These are phyloP conservation scores for Tricholoma terreum DNA, from an alignment of 768 basidiomycete species.

Conservation along the genomic window DNA sequence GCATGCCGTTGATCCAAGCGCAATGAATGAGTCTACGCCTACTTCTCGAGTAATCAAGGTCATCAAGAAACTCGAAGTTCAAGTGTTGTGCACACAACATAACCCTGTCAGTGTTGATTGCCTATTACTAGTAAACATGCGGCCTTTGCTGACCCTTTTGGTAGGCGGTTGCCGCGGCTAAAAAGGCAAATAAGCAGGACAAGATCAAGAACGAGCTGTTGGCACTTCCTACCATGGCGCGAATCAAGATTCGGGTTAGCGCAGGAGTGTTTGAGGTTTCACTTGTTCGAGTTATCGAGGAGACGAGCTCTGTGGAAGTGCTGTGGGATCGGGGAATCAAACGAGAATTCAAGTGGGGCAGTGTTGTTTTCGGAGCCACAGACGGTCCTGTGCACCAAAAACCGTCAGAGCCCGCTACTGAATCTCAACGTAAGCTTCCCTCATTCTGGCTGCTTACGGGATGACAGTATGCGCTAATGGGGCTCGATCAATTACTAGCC, in stretches of 20 bases:
- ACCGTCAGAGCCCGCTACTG: slow-evolving; percentile 51
- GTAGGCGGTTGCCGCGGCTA: slow-evolving; percentile 72
- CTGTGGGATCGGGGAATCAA: slow-evolving; percentile 74
- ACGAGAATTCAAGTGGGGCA: slow-evolving; percentile 81
- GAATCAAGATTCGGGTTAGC: slow-evolving; percentile 82
- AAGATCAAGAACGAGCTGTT: slow-evolving; percentile 69
- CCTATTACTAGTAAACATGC: not conserved
- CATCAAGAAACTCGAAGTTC: slow-evolving; percentile 71
- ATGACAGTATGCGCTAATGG: slow-evolving; percentile 1
- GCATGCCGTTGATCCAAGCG: slow-evolving; percentile 3
- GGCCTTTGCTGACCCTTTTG: not conserved
- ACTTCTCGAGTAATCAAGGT: slow-evolving; percentile 50
- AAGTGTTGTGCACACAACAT: slow-evolving; percentile 81
- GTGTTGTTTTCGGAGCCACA: slow-evolving; percentile 72
- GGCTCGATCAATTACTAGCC: slow-evolving; percentile 15
- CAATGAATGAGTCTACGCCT: slow-evolving; percentile 6
- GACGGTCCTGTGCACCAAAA: slow-evolving; percentile 72
- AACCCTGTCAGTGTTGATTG: slow-evolving; percentile 69
- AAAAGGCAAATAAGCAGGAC: slow-evolving; percentile 72
- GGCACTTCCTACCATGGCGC: slow-evolving; percentile 63
- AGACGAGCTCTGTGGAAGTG: slow-evolving; percentile 70
- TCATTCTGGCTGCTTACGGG: slow-evolving; percentile 1
- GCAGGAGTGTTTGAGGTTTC: slow-evolving; percentile 87
- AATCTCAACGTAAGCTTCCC: slow-evolving; percentile 43
- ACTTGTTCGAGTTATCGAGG: slow-evolving; percentile 67